Base-by-base conservation (phyloP, 2,329 filamentous ascomycete species). In the Alternaria sp. region DNA sequence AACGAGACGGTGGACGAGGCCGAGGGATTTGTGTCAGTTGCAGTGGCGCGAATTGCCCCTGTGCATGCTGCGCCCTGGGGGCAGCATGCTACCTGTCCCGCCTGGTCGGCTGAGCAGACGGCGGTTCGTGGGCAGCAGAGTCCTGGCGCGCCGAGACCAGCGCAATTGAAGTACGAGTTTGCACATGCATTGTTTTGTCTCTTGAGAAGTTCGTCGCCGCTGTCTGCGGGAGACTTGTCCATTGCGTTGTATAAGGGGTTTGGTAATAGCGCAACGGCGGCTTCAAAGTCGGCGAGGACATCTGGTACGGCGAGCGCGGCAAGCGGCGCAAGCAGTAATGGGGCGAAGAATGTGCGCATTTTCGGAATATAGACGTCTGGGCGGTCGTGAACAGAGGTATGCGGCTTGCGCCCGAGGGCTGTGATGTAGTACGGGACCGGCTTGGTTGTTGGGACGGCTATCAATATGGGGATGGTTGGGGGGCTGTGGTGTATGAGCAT, bases 31-130 rank as follows among this genome's bases (percentile, higher is more conserved):
- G 78, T 54, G 26, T 45, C 51, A 13, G 61, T 60, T 4, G 56
- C 45, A 23, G 33, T 31, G 28, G 54, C 33, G 51, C 51, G 57
- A 23, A 62, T 54, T 46, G 59, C 51, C 46, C 86, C 86, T 0
- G 86, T 88, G 68, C 86, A 89, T 28, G 78, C 81, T 13, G 83
- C 83, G 50, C 83, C 82, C 26, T 76, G 79, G 0, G 85, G 85
- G 75, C 86, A 89, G 79, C 86, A 89, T 24, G 86, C 86, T 53
- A 88, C 82, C 60, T 87, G 80, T 53, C 85, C 81, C 36, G 81
- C 83, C 39, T 76, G 74, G 73, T 89, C 86, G 50, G 81, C 80
- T 40, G 83, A 81, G 77, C 86, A 89, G 56, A 81, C 78, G 23
- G 84, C 81, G 48, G 78, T 80, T 39, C 77, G 74, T 33, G 77